These are phyloP conservation scores for Elaeagnus macrophylla DNA, from an alignment of 306 rosid species.

Conservation along the genomic window DNA sequence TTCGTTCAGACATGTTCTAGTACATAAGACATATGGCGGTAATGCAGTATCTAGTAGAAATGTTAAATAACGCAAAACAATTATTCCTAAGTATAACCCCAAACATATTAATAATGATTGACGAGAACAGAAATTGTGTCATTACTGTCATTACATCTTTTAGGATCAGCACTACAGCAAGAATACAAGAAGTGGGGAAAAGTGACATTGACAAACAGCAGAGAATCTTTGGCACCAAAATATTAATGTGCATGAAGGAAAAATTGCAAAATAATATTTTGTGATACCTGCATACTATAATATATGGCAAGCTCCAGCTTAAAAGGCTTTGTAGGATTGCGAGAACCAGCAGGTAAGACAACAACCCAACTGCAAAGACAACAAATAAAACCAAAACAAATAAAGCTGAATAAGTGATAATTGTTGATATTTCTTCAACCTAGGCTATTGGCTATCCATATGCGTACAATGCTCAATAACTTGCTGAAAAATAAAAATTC, in stretches of 20 bases:
- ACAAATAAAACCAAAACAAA: slow-evolving; percentile 13
- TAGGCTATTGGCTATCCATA: slow-evolving; percentile 12
- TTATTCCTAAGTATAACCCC: too few relatives aligned
- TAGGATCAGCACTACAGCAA: not conserved
- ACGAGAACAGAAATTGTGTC: too few relatives aligned
- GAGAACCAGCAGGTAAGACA: slow-evolving; percentile 70
- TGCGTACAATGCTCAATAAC: slow-evolving; percentile 6
- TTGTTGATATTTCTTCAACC: slow-evolving; percentile 10
- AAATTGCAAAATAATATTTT: slow-evolving; percentile 3
- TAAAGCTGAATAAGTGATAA: not conserved
- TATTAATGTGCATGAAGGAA: not conserved
- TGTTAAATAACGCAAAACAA: too few relatives aligned
- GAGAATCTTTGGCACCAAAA: not conserved
- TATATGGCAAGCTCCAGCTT: slow-evolving; percentile 98
- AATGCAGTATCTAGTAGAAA: too few relatives aligned
- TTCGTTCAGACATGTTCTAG: too few relatives aligned
- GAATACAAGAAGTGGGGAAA: not conserved
- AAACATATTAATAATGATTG: too few relatives aligned
- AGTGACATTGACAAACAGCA: not conserved
- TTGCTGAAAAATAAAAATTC: slow-evolving; percentile 2
- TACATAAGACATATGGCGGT: too few relatives aligned
- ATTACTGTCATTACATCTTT: not conserved
- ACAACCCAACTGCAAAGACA: slow-evolving; percentile 79
- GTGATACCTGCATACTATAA: slow-evolving; percentile 63
- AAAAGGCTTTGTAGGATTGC: slow-evolving; percentile 53